Evolutionary conservation across 108 stramenopile species (phyloP), one percentile per base, ranked within the genome.

Genomic region (Skeletonema grethae): DNA sequence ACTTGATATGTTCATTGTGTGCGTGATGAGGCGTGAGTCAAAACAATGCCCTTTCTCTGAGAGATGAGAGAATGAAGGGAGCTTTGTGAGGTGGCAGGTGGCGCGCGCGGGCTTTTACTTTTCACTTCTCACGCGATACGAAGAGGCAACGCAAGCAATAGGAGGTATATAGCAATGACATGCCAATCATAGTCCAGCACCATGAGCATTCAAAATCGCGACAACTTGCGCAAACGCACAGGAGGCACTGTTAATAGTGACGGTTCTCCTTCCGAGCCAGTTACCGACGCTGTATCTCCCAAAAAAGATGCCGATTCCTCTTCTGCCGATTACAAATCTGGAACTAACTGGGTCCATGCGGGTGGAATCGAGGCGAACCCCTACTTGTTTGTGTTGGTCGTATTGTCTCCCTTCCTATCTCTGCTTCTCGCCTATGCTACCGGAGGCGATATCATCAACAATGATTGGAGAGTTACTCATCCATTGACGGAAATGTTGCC

Each of bases 331-430:
- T 83, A 84, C 63, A 70, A 84, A 56, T 75, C 77, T 10, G 86
- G 86, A 46, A 86, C 86, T 2, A 86, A 86, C 50, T 84, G 77
- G 73, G 86, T 86, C 13, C 75, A 81, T 65, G 76, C 56, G 5
- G 86, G 81, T 25, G 86, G 86, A 29, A 79, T 86, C 62, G 86
- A 86, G 57, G 72, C 83, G 12, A 84, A 86, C 45, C 83, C 86
- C n/a, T 84, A 82, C 61, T 69, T 86, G 22, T 86, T 86, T 61
- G 84, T 61, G 0, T 58, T 86, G 41, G 15, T 84, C 43, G 46
- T 86, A 5, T 65, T 80, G 9, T 76, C 86, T 65, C 86, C 86
- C 28, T 84, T 86, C 61, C 69, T 84, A 38, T 84, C 83, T 28
- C 67, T 86, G 22, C 77, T 86, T 48, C 57, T 86, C 9, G 83